Evolutionary conservation across 495 filamentous ascomycete species (phyloP), one percentile per base, ranked within the genome.

Genomic region (Lentithecium fluviatile): DNA sequence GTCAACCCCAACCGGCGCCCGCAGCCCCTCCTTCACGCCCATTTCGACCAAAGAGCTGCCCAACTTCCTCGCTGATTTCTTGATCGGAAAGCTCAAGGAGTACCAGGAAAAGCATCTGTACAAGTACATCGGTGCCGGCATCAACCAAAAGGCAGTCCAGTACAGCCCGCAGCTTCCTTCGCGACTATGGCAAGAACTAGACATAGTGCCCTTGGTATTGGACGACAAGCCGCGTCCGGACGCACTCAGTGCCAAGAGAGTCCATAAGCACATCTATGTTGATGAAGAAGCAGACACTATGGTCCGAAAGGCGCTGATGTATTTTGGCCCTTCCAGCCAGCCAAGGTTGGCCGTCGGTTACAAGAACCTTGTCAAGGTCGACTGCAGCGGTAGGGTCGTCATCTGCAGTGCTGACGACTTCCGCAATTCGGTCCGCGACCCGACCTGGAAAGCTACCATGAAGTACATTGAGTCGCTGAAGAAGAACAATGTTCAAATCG

Each of bases 271-370:
- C 38, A 70, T 73, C 6, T 84, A 82, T 63, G 80, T 90, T 12
- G 90, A 92, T 61, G 90, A 95, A 68, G 87, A 93, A 71, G 89
- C 90, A 2, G 90, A 95, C 67, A 88, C 88, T 0, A 89, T 93
- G 83, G 86, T 85, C 2, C 80, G 90, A 26, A 93, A 92, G 76
- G 90, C 87, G 69, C 81, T 90, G 43, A 82, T 85, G 85, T 76
- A 86, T 52, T 95, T 93, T 67, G 90, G 90, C 5, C 90, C 90
- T 8, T 85, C 81, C 17, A 78, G 88, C 13, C 79, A 82, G 45
- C 89, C 89, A 11, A 78, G 88, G n/a, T 73, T 91, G 24, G 82
- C 90, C 56, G 86, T 94, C 25, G 89, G 87, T 21, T 88, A 80
- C 60, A 76, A 83, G 48, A 88, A 89, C 47, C 69, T 82, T n/a